Evolutionary conservation across 1,284 basidiomycete species (phyloP), one percentile per base, ranked within the genome.

Genomic region (Cyathus olla): DNA sequence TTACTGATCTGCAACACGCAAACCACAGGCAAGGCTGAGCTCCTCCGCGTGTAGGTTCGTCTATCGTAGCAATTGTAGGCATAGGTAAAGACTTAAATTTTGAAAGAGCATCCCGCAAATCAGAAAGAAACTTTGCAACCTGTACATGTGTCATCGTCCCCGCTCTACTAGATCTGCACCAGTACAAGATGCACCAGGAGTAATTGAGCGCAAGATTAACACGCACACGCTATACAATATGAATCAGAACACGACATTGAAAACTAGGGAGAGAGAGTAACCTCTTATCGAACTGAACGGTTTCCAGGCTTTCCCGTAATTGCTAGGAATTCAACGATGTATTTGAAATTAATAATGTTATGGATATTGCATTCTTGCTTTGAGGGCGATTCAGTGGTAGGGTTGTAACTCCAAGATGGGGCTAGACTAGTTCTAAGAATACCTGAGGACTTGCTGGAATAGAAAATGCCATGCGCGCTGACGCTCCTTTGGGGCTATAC

Each of bases 11-110:
- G 93, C 95, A 21, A 97, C 90, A 19, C 96, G 86, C 66, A 98
- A 77, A 80, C 98, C 96, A 78, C 95, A 96, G 2, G 94, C 92
- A 56, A 98, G 84, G 59, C 91, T 87, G 57, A 98, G 80, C 76
- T 98, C 96, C 96, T 10, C 96, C 96, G 8, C 98, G 85, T 2
- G 96, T 96, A 29, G 95, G 93, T 0, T 97, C 97, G 72, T 98
- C 96, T 55, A 98, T 93, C 5, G 96, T 95, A 17, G 95, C 95
- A 58, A 98, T 92, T 9, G 94, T 96, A 1, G 96, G 96, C 79
- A 97, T 87, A 17, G 93, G 90, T 24, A 98, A 82, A 42, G 83
- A 84, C 76, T 96, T 95, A 15, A 98, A 85, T 67, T 88, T 88
- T 39, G 86, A 85, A 28, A 98, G 80, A 13, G 94, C 87, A 37